These are phyloP conservation scores for Trypanosomatidae sp. DNA, from an alignment of 208 protist species.

Conservation along the genomic window DNA sequence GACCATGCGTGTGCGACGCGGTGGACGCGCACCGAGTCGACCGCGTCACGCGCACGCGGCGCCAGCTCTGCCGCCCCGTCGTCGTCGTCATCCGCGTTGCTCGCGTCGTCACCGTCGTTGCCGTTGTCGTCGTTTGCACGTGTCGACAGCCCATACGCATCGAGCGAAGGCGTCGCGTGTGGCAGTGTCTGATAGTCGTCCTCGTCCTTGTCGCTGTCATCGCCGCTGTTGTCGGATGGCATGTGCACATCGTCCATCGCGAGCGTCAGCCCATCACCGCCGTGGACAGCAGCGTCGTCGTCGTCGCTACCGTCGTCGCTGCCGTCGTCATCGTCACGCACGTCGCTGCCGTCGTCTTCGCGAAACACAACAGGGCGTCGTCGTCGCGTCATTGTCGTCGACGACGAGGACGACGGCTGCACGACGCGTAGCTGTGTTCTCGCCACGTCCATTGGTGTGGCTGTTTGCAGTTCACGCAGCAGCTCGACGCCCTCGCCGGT, in stretches of 20 bases:
- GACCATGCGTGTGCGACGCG: slow-evolving; percentile 37
- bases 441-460: slow-evolving; percentile 54
- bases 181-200: not conserved
- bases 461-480: slow-evolving; percentile 64
- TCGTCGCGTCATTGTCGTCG: too few relatives aligned
- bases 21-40: slow-evolving; percentile 43
- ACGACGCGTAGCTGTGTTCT: slow-evolving; percentile 32
- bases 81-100: slow-evolving; percentile 18
- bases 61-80: slow-evolving; percentile 20
- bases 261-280: slow-evolving; percentile 11
- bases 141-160: slow-evolving; percentile 3
- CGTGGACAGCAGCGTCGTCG: slow-evolving; percentile 23
- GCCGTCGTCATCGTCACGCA: slow-evolving; percentile 45
- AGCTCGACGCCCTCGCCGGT: slow-evolving; percentile 71
- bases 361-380: slow-evolving; percentile 66
- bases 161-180: too few relatives aligned
- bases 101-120: slow-evolving; percentile 8
- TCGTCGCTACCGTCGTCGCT: slow-evolving; percentile 25
- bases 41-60: slow-evolving; percentile 44
- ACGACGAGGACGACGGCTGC: too few relatives aligned
- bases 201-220: slow-evolving; percentile 1
- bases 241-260: slow-evolving; percentile 8
- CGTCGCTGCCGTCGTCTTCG: slow-evolving; percentile 75
- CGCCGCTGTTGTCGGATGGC: slow-evolving; percentile 8
- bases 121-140: not conserved